phyloP scores from a whole-genome alignment of 1,284 basidiomycete species.

The Moniliella sp. region DNA sequence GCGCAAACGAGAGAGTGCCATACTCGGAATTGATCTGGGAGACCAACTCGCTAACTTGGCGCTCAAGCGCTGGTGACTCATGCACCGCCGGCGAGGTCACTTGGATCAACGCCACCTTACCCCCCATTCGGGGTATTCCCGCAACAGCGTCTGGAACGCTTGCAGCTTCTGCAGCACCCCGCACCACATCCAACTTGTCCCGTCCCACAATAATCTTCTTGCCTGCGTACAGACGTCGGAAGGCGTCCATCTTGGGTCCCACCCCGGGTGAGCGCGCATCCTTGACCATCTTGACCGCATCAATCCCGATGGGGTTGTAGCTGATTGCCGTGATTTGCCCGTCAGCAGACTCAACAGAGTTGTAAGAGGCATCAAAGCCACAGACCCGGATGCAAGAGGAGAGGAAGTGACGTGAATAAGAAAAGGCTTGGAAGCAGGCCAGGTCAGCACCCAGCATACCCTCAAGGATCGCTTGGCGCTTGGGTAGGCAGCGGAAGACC shows the following conservation, averaged over 20 bases:
- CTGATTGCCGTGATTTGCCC: conserved; percentile 65
- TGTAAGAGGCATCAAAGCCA: conserved; percentile 64
- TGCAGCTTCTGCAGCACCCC: conserved; percentile 92
- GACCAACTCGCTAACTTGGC: conserved; percentile 79
- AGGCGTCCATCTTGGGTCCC: conserved; percentile 63
- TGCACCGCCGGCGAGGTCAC: conserved; percentile 82
- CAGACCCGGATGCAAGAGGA: conserved; percentile 86
- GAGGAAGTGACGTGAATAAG: conserved; percentile 81
- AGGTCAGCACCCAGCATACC: conserved; percentile 95
- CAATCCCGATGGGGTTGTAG: conserved; percentile 91
- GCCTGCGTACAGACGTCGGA: conserved; percentile 65
- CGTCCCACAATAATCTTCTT: conserved; percentile 96
- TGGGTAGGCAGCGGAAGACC: conserved; percentile 75
- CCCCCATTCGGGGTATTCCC: conserved; percentile 86
- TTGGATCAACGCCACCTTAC: conserved; percentile 51
- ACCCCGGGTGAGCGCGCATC: conserved; percentile 65
- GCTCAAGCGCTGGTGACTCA: conserved; percentile 77
- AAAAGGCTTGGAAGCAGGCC: conserved; percentile 86
- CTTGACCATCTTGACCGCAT: conserved; percentile 63
- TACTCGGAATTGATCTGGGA: conserved; percentile 91
- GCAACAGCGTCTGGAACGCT: conserved; percentile 79
- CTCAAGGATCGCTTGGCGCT: conserved; percentile 71
- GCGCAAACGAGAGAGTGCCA: conserved; percentile 81
- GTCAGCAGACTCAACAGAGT: conserved; percentile 62
- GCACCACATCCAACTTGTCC: conserved; percentile 92